Percentiles rank a stretch among this genome's conserved stretches.
phyloP scores from a whole-genome alignment of 306 rosid genomes.

The Dryas octopetala region DNA sequence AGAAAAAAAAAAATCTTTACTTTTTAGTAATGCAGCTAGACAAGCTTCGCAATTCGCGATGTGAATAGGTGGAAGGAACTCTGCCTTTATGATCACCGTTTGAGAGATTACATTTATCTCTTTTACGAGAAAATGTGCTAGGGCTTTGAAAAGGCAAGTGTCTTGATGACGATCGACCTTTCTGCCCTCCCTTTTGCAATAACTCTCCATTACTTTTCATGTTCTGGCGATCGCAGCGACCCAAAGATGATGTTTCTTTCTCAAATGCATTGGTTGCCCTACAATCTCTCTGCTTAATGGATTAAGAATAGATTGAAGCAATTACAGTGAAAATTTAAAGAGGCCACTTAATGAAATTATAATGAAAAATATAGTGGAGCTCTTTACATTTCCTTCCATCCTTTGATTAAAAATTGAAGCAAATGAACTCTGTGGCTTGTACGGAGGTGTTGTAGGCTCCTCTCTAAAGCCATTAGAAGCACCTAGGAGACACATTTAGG shows the following conservation, averaged over 20 bases:
- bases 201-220: slow-evolving; percentile 31
- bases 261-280: slow-evolving; percentile 32
- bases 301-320: slow-evolving; percentile 27
- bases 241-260: slow-evolving; percentile 49
- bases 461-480: slow-evolving; percentile 35
- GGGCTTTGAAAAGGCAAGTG: slow-evolving; percentile 27
- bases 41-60: slow-evolving; percentile 20
- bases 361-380: slow-evolving; percentile 25
- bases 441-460: slow-evolving; percentile 38
- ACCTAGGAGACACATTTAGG: slow-evolving; percentile 46
- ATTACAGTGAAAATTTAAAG: slow-evolving; percentile 19
- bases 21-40: slow-evolving; percentile 29
- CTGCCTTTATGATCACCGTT: slow-evolving; percentile 36
- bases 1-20: slow-evolving; percentile 34
- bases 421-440: slow-evolving; percentile 39
- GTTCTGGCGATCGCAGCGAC: slow-evolving; percentile 35
- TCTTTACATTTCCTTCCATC: slow-evolving; percentile 57
- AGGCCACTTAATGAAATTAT: slow-evolving; percentile 21
- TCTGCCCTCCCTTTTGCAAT: slow-evolving; percentile 36
- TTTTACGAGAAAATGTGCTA: slow-evolving; percentile 26
- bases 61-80: slow-evolving; percentile 32
- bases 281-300: slow-evolving; percentile 49
- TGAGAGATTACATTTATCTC: slow-evolving; percentile 21
- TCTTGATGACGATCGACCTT: slow-evolving; percentile 45
- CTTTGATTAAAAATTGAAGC: slow-evolving; percentile 41